A percentile compares a stretch with the other conserved stretches of the same genome.
Conservation (phyloP, 2,329 filamentous ascomycete species). For the Berkeleyomyces rouxiae region DNA sequence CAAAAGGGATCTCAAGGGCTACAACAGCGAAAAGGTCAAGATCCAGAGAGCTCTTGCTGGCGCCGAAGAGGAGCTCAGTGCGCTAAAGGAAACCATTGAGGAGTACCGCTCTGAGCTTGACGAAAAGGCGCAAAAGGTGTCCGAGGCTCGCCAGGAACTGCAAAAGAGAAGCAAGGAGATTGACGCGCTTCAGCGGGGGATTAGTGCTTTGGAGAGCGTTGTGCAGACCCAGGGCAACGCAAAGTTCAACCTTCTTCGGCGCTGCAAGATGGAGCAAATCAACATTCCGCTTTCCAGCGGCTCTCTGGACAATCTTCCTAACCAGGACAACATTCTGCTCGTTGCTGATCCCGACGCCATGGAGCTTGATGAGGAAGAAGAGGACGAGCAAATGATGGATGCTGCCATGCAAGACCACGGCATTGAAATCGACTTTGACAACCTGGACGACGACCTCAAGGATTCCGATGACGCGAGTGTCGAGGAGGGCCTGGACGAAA, state of each 20-base stretch:
- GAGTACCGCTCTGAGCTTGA: slow-evolving; percentile 50
- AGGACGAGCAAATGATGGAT: slow-evolving; percentile 40
- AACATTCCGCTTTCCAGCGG: slow-evolving; percentile 60
- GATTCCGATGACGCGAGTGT: slow-evolving; percentile 52
- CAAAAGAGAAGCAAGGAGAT: slow-evolving; percentile 75
- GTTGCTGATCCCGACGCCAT: slow-evolving; percentile 72
- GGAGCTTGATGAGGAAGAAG: slow-evolving; percentile 58
- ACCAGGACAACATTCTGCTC: slow-evolving; percentile 57
- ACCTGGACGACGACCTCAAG: slow-evolving; percentile 67
- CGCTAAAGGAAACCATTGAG: slow-evolving; percentile 55
- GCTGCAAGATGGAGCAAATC: slow-evolving; percentile 88
- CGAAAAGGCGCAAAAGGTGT: slow-evolving; percentile 56
- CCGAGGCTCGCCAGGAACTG: slow-evolving; percentile 62
- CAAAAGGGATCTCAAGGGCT: slow-evolving; percentile 49
- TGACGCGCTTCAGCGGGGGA: slow-evolving; percentile 53
- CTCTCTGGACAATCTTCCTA: slow-evolving; percentile 72
- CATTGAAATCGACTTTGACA: slow-evolving; percentile 73
- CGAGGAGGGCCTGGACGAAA: slow-evolving; percentile 62
- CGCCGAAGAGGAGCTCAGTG: slow-evolving; percentile 60
- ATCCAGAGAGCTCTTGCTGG: slow-evolving; percentile 59
- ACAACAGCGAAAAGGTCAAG: slow-evolving; percentile 54
- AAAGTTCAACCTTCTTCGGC: slow-evolving; percentile 69
- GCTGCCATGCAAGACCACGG: slow-evolving; percentile 73
- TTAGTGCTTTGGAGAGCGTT: slow-evolving; percentile 65
- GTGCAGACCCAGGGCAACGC: slow-evolving; percentile 71